These are phyloP conservation scores for Aspergillus leporis DNA, from an alignment of 495 filamentous ascomycete genomes.

Conservation along the genomic window DNA sequence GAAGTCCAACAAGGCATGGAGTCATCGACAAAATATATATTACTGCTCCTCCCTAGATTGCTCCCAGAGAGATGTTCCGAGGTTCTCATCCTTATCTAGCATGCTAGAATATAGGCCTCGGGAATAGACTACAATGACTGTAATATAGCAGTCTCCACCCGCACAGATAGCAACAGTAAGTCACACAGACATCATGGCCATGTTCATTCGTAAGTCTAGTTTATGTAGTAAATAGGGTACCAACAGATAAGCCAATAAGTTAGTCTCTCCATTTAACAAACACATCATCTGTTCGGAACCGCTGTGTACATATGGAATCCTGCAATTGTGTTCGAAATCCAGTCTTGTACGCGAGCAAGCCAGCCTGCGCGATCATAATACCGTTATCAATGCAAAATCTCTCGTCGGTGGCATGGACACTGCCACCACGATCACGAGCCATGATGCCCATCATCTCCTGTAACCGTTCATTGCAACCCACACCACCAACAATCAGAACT, in stretches of 20 bases:
- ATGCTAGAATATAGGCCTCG: not conserved
- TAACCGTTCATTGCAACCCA: slow-evolving; percentile 93
- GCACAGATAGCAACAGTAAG: not conserved
- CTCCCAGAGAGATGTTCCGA: not conserved
- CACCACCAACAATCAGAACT: slow-evolving; percentile 95
- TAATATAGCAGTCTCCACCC: not conserved
- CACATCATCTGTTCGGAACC: slow-evolving; percentile 94
- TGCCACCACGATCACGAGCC: slow-evolving; percentile 87
- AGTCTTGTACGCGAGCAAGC: slow-evolving; percentile 76
- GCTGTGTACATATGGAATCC: slow-evolving; percentile 87
- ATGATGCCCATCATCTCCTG: slow-evolving; percentile 99
- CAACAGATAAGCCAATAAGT: slow-evolving; percentile 4
- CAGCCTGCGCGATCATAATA: slow-evolving; percentile 99
- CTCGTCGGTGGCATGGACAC: slow-evolving; percentile 93
- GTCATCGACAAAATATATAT: not conserved
- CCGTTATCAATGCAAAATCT: slow-evolving; percentile 99
- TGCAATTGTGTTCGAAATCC: slow-evolving; percentile 75
- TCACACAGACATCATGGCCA: not conserved
- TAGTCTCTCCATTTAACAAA: slow-evolving; percentile 83
- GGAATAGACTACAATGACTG: not conserved
- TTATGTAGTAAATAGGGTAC: not conserved
- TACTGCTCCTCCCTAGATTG: not conserved
- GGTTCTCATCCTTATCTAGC: not conserved
- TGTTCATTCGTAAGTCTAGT: not conserved
- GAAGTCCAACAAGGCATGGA: not conserved